Evolutionary conservation across 768 basidiomycete species (phyloP).

Genomic region (Auriscalpium microsporum): DNA sequence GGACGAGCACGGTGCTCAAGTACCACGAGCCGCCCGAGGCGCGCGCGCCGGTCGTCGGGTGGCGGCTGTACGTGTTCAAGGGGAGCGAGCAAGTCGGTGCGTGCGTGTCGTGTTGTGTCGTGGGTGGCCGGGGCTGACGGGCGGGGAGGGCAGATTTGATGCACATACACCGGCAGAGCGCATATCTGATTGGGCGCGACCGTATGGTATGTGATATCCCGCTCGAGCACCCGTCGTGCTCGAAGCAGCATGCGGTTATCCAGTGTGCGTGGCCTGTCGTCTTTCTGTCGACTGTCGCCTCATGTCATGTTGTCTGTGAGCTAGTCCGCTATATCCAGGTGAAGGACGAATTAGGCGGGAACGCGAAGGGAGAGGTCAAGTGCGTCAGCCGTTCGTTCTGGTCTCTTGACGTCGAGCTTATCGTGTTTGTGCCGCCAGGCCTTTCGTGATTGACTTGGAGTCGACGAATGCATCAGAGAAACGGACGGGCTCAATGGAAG

Average conservation of each 20-base stretch:
- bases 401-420: not conserved
- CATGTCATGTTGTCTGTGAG: not conserved
- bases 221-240: constrained; percentile 93
- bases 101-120: constrained; percentile 22
- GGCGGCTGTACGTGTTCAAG: constrained; percentile 98
- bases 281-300: not conserved
- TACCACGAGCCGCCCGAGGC: constrained; percentile 99
- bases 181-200: constrained; percentile 90
- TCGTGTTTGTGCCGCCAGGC: constrained; percentile 38
- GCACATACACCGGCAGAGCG: constrained; percentile 90
- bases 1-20: constrained; percentile 79
- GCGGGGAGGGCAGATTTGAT: constrained; percentile 54
- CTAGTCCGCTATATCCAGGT: constrained; percentile 76
- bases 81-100: constrained; percentile 85
- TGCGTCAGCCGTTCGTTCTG: constrained; percentile 30
- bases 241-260: constrained; percentile 96
- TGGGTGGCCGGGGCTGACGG: not conserved
- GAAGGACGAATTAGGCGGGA: constrained; percentile 83
- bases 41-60: constrained; percentile 78
- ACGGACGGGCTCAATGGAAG: too few relatives aligned
- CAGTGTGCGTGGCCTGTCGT: constrained; percentile 52
- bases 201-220: constrained; percentile 78
- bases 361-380: constrained; percentile 74
- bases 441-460: constrained; percentile 95
- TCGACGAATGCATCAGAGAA: constrained; percentile 65